Evolutionary conservation across 2,329 filamentous ascomycete species (phyloP).

Genomic region (Cladosporium velox): DNA sequence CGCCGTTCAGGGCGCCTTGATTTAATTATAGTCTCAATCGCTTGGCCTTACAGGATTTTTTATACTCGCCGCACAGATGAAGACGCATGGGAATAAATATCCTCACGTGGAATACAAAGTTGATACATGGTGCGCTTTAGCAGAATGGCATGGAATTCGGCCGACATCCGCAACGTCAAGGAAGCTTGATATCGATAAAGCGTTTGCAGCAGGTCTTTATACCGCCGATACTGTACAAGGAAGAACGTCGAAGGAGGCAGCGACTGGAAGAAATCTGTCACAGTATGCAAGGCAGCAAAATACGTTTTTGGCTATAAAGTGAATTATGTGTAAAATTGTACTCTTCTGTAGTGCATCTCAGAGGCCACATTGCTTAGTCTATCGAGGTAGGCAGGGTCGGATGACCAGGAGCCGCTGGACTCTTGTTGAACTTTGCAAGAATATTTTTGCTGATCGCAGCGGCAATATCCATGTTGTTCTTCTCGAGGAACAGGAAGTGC

Average conservation of each 20-base stretch:
- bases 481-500: conserved; percentile 58
- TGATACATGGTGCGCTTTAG: background rate
- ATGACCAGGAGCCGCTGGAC: background rate
- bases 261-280: background rate
- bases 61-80: background rate
- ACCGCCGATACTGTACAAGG: too few relatives aligned
- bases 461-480: conserved; percentile 51
- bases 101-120: too few relatives aligned
- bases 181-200: too few relatives aligned
- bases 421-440: background rate
- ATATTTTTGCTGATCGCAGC: background rate
- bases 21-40: background rate
- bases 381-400: background rate
- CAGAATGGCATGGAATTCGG: background rate
- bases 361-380: background rate
- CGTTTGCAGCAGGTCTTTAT: too few relatives aligned
- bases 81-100: background rate
- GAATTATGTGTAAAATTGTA: background rate
- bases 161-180: too few relatives aligned
- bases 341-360: background rate
- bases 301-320: background rate
- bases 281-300: background rate
- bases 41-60: background rate
- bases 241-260: too few relatives aligned
- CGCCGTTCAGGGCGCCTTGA: background rate